Percentiles rank a stretch among this genome's conserved stretches.
phyloP scores from a whole-genome alignment of 2,329 filamentous ascomycete species.

The Penicillium sp. region DNA sequence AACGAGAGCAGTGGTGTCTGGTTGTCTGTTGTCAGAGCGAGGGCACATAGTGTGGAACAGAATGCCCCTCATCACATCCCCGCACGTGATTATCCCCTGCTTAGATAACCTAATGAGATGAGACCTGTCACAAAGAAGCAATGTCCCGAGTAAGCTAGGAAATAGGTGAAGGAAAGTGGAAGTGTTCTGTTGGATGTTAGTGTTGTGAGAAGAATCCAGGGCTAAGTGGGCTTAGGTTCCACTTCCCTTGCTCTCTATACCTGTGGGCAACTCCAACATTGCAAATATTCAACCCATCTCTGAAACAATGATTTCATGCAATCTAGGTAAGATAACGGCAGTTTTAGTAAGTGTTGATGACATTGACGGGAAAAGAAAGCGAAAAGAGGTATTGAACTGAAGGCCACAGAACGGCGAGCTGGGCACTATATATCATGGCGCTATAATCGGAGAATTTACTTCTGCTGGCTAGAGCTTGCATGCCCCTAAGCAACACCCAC shows the following conservation, averaged over 20 bases:
- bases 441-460: conserved; percentile 10
- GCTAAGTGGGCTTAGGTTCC: not conserved
- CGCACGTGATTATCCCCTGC: conserved; percentile 15
- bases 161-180: not conserved
- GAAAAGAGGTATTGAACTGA: too few relatives aligned
- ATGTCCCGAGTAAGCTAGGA: not conserved
- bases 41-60: conserved; percentile 8
- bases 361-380: not conserved
- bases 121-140: not conserved
- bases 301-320: not conserved
- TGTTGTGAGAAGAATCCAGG: not conserved
- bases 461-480: conserved; percentile 12
- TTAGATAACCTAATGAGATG: conserved; percentile 7
- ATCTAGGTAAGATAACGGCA: not conserved
- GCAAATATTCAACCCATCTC: not conserved
- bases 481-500: conserved; percentile 10
- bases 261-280: not conserved
- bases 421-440: conserved; percentile 14
- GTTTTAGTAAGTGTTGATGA: too few relatives aligned
- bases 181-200: not conserved
- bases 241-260: not conserved
- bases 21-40: not conserved
- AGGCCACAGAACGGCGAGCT: not conserved
- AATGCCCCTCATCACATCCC: conserved; percentile 18
- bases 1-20: conserved; percentile 1